Evolutionary conservation across 164 flowering plant genomes (phyloP), one percentile per base, ranked within the genome.

Genomic region (Litsea cubeba): DNA sequence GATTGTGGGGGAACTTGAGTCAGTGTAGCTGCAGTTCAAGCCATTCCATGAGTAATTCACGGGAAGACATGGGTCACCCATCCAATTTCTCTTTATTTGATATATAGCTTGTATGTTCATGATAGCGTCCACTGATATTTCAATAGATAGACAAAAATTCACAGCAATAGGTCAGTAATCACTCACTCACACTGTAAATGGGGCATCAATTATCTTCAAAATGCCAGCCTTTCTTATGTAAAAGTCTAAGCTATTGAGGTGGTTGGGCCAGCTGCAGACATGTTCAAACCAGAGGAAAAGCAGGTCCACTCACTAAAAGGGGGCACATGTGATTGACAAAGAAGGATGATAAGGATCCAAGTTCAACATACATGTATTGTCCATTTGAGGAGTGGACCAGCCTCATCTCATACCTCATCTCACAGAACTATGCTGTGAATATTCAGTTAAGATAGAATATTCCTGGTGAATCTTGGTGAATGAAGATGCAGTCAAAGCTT

Each of bases 61-160:
- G 0, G 91, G 91, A 4, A 32, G 62, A 68, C 91, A 88, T 32
- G 91, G 91, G 79, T 88, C 89, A 32, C 88, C 89, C 63, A 79
- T 78, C 91, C 89, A 88, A 72, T 84, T 77, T 70, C 71, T 83
- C 11, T 32, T 79, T 40, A 85, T 30, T 28, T 51, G 65, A 66
- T 84, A 87, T 14, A 10, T 25, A 10, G 62, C 2, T 77, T 82
- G 85, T 62, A 87, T 77, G 51, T 66, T 77, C 71, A 12, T 74
- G 46, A 88, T 76, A 3, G 87, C 85, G 8, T 77, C 76, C 78
- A 83, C 88, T 86, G 69, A 10, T 2, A 49, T 11, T 54, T 54
- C 60, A 54, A 54, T 18, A 54, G 60, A 0, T 54, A 54, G 20
- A 17, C 7, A 54, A 17, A 54, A 54, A 3, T 54, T 54, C 17